Conservation (phyloP, 495 filamentous ascomycete species). For the Podospora anserina region DNA sequence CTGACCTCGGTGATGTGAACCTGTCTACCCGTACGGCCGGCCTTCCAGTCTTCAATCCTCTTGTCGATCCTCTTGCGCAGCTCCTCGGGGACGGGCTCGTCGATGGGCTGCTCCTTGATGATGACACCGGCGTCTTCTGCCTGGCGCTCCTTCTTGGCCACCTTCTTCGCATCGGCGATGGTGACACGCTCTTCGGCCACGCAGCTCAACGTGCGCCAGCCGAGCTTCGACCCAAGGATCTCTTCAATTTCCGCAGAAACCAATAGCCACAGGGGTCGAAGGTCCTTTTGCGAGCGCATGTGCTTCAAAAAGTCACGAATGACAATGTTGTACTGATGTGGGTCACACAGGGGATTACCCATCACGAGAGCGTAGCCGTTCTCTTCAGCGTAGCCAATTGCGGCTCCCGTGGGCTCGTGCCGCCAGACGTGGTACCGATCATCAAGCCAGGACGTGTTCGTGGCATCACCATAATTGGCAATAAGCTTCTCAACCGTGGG, state of each 20-base stretch:
- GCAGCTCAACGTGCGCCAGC: constrained; percentile 80
- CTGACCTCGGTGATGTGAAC: constrained; percentile 81
- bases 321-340: constrained; percentile 64
- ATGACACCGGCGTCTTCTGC: constrained; percentile 76
- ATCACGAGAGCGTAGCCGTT: constrained; percentile 73
- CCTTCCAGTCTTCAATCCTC: constrained; percentile 74
- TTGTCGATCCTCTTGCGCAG: constrained; percentile 62
- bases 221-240: constrained; percentile 67
- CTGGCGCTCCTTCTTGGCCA: constrained; percentile 58
- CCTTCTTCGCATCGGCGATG: constrained; percentile 64
- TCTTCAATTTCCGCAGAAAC: constrained; percentile 66
- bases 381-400: constrained; percentile 71
- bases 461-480: constrained; percentile 85
- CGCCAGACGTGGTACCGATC: constrained; percentile 80
- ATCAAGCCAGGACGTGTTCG: constrained; percentile 84
- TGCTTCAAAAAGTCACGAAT: constrained; percentile 69
- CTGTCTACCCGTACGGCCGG: constrained; percentile 72
- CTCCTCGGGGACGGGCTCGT: constrained; percentile 59
- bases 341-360: constrained; percentile 76
- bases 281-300: constrained; percentile 64
- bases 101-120: constrained; percentile 61
- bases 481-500: constrained; percentile 77
- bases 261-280: constrained; percentile 80
- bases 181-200: constrained; percentile 81
- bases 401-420: constrained; percentile 70